Conservation (phyloP, 2,329 filamentous ascomycete species). For the Neonectria neomacrospora region DNA sequence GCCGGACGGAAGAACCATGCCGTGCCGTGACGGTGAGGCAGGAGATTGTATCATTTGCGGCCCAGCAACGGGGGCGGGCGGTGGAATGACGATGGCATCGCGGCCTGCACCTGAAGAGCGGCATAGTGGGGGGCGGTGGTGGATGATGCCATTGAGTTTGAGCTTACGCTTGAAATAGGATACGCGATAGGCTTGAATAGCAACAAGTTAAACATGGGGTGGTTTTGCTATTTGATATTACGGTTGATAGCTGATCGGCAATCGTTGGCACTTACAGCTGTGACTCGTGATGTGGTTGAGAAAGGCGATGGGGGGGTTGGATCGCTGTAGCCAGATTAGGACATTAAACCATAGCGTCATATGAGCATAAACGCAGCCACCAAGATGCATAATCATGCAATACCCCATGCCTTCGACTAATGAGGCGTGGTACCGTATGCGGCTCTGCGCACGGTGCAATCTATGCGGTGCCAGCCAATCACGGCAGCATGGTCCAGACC, state of each 20-base stretch:
- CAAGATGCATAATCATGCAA: constrained; percentile 1
- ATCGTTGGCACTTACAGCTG: not conserved
- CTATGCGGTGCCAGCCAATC: constrained; percentile 14
- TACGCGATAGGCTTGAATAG: too few relatives aligned
- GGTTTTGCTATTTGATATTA: not conserved
- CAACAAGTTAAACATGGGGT: not conserved
- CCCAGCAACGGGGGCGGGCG: too few relatives aligned
- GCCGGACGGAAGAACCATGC: not conserved
- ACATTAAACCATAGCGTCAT: not conserved
- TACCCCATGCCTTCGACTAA: not conserved
- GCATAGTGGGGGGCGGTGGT: not conserved
- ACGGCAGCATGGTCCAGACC: not conserved
- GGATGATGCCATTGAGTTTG: not conserved
- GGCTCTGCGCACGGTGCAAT: constrained; percentile 17
- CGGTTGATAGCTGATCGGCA: too few relatives aligned
- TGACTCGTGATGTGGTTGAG: not conserved
- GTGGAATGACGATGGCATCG: not conserved
- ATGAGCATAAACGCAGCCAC: constrained; percentile 12
- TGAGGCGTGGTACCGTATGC: not conserved
- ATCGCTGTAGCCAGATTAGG: not conserved
- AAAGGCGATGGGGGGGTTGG: not conserved
- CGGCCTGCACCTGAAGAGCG: not conserved
- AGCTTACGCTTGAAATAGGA: not conserved
- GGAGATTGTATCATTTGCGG: not conserved
- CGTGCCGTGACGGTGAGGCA: not conserved